Conservation (phyloP, 1,284 basidiomycete genomes). For the Ustilago lituana region DNA sequence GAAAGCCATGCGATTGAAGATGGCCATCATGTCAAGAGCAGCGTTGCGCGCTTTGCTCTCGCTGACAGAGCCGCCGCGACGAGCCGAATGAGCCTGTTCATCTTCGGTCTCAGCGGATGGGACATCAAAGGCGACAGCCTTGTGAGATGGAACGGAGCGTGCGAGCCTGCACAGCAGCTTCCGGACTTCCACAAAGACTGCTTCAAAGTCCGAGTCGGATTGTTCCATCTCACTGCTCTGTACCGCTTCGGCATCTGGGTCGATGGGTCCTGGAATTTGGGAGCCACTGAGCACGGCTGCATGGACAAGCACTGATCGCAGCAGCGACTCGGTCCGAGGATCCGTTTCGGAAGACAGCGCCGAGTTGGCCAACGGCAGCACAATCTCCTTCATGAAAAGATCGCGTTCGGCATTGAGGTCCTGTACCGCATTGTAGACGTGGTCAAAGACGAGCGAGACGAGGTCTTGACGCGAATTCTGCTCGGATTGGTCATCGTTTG, state of each 20-base stretch:
- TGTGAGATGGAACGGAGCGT: conserved; percentile 16
- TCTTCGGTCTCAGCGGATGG: conserved; percentile 6
- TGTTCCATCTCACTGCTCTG: conserved; percentile 9
- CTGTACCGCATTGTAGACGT: conserved; percentile 62
- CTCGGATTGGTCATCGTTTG: conserved; percentile 20
- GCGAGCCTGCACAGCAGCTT: conserved; percentile 46
- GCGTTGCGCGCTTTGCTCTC: conserved; percentile 48
- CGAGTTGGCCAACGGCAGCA: conserved; percentile 57
- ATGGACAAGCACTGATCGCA: conserved; percentile 58
- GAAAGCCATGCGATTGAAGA: conserved; percentile 66
- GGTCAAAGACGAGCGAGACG: conserved; percentile 55
- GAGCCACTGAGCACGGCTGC: conserved; percentile 57
- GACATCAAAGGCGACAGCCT: conserved; percentile 20
- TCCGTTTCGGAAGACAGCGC: conserved; percentile 52
- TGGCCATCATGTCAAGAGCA: conserved; percentile 58
- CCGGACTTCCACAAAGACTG: conserved; percentile 50
- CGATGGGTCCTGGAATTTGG: conserved; percentile 40
- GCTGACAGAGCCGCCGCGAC: conserved; percentile 1
- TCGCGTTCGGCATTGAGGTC: conserved; percentile 57
- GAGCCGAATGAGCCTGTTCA: conserved; percentile 9
- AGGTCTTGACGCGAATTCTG: conserved; percentile 46
- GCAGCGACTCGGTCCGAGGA: conserved; percentile 33
- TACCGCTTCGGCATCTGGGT: conserved; percentile 30
- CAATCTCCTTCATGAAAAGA: conserved; percentile 53
- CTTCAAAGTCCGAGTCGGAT: conserved; percentile 29